phyloP scores from a whole-genome alignment of 179 eudicot genomes.

The Patellifolia procumbens region DNA sequence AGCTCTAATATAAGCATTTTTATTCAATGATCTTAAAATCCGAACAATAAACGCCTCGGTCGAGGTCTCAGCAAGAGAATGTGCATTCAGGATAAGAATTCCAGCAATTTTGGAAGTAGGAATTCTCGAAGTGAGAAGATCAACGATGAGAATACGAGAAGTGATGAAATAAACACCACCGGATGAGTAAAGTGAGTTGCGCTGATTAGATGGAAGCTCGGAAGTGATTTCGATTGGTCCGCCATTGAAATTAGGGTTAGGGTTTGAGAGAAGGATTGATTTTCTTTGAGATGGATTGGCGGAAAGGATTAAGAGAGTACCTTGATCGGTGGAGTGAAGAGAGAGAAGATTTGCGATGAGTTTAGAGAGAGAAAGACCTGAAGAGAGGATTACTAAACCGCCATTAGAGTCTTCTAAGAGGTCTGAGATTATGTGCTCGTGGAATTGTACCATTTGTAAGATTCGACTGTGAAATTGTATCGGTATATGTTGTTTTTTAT shows the following conservation, averaged over 20 bases:
- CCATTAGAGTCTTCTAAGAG: slow-evolving; percentile 74
- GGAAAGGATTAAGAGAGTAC: slow-evolving; percentile 77
- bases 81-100: slow-evolving; percentile 65
- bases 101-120: slow-evolving; percentile 65
- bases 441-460: slow-evolving; percentile 72
- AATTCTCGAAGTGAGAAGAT: slow-evolving; percentile 65
- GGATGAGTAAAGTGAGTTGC: slow-evolving; percentile 65
- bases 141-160: slow-evolving; percentile 83
- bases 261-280: slow-evolving; percentile 40
- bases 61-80: slow-evolving; percentile 65
- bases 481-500: neutral
- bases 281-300: slow-evolving; percentile 58
- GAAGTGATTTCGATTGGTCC: slow-evolving; percentile 67
- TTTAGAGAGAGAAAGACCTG: slow-evolving; percentile 74
- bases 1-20: slow-evolving; percentile 63
- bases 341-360: slow-evolving; percentile 64
- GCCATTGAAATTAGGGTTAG: slow-evolving; percentile 33
- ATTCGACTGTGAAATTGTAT: too few species aligned
- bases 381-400: slow-evolving; percentile 74
- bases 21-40: slow-evolving; percentile 57
- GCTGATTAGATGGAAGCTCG: slow-evolving; percentile 67
- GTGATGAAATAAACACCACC: slow-evolving; percentile 67
- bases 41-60: slow-evolving; percentile 90
- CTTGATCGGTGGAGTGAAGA: slow-evolving; percentile 67
- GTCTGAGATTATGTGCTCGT: slow-evolving; percentile 79